Conservation (phyloP, 2,329 filamentous ascomycete genomes). For the Epicoccum nigrum region DNA sequence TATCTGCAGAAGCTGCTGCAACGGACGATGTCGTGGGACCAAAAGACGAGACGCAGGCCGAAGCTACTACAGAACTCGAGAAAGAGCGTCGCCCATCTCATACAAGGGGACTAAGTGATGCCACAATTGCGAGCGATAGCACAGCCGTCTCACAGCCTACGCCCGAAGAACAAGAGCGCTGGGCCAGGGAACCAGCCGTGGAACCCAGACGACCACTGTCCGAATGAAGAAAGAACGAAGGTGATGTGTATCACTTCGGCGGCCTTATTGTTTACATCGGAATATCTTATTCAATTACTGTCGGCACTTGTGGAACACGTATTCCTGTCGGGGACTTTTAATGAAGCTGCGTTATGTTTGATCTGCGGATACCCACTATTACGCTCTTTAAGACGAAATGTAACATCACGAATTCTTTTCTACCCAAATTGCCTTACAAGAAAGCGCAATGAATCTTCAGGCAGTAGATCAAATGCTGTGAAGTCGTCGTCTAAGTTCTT, state of each 20-base stretch:
- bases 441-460: too few species aligned
- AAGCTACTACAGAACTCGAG: not conserved
- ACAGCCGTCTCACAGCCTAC: constrained; percentile 45
- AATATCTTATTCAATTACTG: not conserved
- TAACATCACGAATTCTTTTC: constrained; percentile 5
- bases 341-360: not conserved
- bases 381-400: constrained; percentile 21
- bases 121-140: constrained; percentile 40
- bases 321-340: not conserved
- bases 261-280: not conserved
- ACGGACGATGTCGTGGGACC: not conserved
- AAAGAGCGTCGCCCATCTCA: constrained; percentile 39
- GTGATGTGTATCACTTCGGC: not conserved
- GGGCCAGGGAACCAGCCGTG: constrained; percentile 22
- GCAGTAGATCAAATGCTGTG: too few species aligned
- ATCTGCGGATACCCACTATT: constrained; percentile 26
- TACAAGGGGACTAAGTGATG: constrained; percentile 39
- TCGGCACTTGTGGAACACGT: constrained; percentile 3
- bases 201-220: constrained; percentile 24
- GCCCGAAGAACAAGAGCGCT: constrained; percentile 40
- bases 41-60: not conserved
- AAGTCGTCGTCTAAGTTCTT: too few species aligned
- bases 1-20: not conserved
- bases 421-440: too few species aligned
- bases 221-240: constrained; percentile 5